phyloP scores from a whole-genome alignment of 768 basidiomycete species.

The Gloeophyllum trabeum region DNA sequence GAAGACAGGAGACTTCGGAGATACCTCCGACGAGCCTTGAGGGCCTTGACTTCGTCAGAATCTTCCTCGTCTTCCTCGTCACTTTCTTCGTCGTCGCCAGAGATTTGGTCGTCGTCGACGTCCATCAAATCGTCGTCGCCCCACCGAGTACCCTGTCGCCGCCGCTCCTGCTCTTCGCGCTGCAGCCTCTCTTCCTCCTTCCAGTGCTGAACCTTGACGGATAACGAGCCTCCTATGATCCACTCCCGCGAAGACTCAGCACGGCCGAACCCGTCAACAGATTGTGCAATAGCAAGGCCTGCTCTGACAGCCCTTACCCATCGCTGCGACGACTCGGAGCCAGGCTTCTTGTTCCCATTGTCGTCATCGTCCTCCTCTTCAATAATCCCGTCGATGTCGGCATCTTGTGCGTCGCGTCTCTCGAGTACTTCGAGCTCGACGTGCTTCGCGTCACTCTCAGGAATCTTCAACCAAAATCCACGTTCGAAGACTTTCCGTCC shows the following conservation, averaged over 20 bases:
- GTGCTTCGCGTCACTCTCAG: conserved; percentile 47
- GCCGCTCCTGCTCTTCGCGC: conserved; percentile 55
- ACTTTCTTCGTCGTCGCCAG: conserved; percentile 33
- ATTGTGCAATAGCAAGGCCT: conserved; percentile 51
- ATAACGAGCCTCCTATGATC: conserved; percentile 52
- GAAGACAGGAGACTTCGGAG: conserved; percentile 56
- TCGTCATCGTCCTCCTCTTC: conserved; percentile 65
- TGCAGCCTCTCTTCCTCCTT: conserved; percentile 57
- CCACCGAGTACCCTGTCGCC: conserved; percentile 51
- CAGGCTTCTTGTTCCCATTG: conserved; percentile 17
- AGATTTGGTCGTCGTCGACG: conserved; percentile 45
- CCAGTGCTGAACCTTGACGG: conserved; percentile 62
- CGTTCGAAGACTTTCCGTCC: conserved; percentile 83
- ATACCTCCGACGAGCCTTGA: conserved; percentile 74
- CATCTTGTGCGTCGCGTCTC: conserved; percentile 39
- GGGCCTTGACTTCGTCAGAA: conserved; percentile 60
- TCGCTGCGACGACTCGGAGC: conserved; percentile 34
- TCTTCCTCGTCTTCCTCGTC: conserved; percentile 54
- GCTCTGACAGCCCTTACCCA: conserved; percentile 72
- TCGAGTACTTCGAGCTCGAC: conserved; percentile 76
- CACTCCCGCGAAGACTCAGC: conserved; percentile 46
- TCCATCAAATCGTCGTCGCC: conserved; percentile 59
- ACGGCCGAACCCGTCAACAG: conserved; percentile 72
- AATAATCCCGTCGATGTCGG: conserved; percentile 63
- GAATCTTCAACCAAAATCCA: conserved; percentile 78